Conservation (phyloP, 2,329 filamentous ascomycete species). For the Reticulascus tulasneorum region DNA sequence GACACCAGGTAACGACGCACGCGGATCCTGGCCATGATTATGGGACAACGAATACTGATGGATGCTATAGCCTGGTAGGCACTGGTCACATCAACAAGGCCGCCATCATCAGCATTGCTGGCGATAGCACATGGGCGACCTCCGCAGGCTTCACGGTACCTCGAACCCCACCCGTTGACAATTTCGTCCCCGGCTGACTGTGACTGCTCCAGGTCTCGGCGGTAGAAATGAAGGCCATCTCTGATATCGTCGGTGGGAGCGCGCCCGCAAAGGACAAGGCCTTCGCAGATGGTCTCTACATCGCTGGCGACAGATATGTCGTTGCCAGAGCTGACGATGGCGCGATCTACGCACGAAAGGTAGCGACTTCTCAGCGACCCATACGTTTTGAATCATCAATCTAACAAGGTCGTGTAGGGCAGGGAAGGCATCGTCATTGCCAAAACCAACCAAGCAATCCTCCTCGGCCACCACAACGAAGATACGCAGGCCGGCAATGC, state of each 20-base stretch:
- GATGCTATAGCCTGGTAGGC: slow-evolving; percentile 65
- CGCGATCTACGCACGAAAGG: slow-evolving; percentile 82
- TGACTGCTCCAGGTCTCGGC: slow-evolving; percentile 51
- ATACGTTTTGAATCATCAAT: background rate
- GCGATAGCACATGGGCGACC: slow-evolving; percentile 76
- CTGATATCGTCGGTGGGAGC: slow-evolving; percentile 45
- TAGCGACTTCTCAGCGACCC: no score
- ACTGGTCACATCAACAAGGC: slow-evolving; percentile 77
- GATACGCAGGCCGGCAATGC: slow-evolving; percentile 68
- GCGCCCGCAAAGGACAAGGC: slow-evolving; percentile 57
- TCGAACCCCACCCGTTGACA: slow-evolving; percentile 3
- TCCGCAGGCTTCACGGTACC: slow-evolving; percentile 70
- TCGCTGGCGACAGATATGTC: slow-evolving; percentile 76
- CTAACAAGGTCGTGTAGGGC: slow-evolving; percentile 41
- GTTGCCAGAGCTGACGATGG: slow-evolving; percentile 71
- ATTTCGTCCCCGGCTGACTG: slow-evolving; percentile 24
- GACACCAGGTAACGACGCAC: slow-evolving; percentile 41
- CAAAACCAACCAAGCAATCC: slow-evolving; percentile 85
- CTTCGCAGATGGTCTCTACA: slow-evolving; percentile 67
- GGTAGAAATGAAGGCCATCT: slow-evolving; percentile 56
- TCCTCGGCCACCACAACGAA: slow-evolving; percentile 84
- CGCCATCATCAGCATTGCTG: slow-evolving; percentile 76
- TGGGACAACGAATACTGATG: slow-evolving; percentile 6
- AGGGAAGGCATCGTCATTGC: slow-evolving; percentile 76
- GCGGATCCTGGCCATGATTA: slow-evolving; percentile 1